Conservation (phyloP, 2,329 filamentous ascomycete genomes). For the Aspergillus ochraceus region DNA sequence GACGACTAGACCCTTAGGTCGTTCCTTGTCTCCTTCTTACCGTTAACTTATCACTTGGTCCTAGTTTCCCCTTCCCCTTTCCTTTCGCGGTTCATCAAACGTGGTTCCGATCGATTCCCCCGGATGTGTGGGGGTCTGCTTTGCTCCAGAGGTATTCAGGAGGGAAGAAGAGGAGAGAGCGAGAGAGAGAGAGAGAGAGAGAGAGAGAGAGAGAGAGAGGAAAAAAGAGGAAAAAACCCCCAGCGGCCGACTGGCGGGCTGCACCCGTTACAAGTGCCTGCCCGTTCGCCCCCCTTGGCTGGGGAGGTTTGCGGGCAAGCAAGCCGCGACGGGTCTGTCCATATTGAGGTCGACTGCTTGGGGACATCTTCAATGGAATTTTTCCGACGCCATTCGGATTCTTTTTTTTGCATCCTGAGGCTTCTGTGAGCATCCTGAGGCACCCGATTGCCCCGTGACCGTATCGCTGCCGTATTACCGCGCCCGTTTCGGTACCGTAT, state of each 20-base stretch:
- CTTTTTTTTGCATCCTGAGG: constrained; percentile 6
- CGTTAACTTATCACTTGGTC: background rate
- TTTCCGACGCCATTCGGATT: constrained; percentile 20
- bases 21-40: background rate
- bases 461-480: constrained; percentile 16
- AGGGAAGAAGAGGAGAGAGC: constrained; percentile 8
- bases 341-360: background rate
- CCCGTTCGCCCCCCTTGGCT: constrained; percentile 12
- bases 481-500: constrained; percentile 8
- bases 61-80: background rate
- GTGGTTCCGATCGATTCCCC: background rate
- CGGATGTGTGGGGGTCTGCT: constrained; percentile 3
- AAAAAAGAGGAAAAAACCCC: constrained; percentile 10
- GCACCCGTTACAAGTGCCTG: constrained; percentile 23
- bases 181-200: constrained; percentile 3
- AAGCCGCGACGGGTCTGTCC: constrained; percentile 7
- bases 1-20: constrained; percentile 10
- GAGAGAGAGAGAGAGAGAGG: constrained; percentile 2
- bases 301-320: constrained; percentile 2
- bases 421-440: background rate
- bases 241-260: constrained; percentile 14
- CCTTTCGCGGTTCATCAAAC: too few relatives aligned
- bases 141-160: background rate
- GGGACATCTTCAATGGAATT: constrained; percentile 4
- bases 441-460: constrained; percentile 10